Evolutionary conservation across 2,329 filamentous ascomycete species (phyloP).

Genomic region (Penicillium occitanis): DNA sequence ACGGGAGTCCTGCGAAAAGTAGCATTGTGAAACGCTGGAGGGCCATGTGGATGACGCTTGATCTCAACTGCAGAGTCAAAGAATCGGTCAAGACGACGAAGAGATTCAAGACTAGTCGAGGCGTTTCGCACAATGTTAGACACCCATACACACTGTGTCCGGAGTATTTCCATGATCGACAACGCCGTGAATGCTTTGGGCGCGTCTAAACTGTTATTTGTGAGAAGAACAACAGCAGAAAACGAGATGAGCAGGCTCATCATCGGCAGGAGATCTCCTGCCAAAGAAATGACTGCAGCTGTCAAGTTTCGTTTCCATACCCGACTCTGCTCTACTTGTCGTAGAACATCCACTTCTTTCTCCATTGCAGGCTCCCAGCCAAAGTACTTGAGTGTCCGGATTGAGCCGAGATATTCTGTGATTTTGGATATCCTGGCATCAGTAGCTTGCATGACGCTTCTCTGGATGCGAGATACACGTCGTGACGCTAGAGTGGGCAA

Average conservation of each 20-base stretch:
- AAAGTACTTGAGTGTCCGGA: slow-evolving; percentile 62
- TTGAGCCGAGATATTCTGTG: slow-evolving; percentile 59
- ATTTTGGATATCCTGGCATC: slow-evolving; percentile 59
- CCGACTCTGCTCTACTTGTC: slow-evolving; percentile 54
- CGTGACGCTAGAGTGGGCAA: slow-evolving; percentile 53
- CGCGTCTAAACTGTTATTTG: slow-evolving; percentile 52
- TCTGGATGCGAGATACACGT: slow-evolving; percentile 53
- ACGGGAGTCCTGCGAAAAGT: slow-evolving; percentile 54
- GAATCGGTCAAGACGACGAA: slow-evolving; percentile 56
- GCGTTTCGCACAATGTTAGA: slow-evolving; percentile 47
- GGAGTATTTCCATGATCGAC: slow-evolving; percentile 54
- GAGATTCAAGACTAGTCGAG: slow-evolving; percentile 49
- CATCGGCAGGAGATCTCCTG: slow-evolving; percentile 55
- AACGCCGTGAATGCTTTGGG: slow-evolving; percentile 61
- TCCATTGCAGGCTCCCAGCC: slow-evolving; percentile 59
- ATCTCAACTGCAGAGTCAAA: slow-evolving; percentile 54
- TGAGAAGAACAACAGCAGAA: slow-evolving; percentile 51
- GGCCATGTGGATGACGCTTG: slow-evolving; percentile 51
- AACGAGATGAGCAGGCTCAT: slow-evolving; percentile 57
- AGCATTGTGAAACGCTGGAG: slow-evolving; percentile 49
- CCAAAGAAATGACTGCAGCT: slow-evolving; percentile 43
- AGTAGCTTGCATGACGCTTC: slow-evolving; percentile 56
- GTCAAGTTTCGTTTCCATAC: slow-evolving; percentile 56
- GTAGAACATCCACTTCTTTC: slow-evolving; percentile 52
- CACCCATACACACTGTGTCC: slow-evolving; percentile 54